Base-by-base conservation (phyloP, 2,329 filamentous ascomycete species). In the Botrytis sinoallii region DNA sequence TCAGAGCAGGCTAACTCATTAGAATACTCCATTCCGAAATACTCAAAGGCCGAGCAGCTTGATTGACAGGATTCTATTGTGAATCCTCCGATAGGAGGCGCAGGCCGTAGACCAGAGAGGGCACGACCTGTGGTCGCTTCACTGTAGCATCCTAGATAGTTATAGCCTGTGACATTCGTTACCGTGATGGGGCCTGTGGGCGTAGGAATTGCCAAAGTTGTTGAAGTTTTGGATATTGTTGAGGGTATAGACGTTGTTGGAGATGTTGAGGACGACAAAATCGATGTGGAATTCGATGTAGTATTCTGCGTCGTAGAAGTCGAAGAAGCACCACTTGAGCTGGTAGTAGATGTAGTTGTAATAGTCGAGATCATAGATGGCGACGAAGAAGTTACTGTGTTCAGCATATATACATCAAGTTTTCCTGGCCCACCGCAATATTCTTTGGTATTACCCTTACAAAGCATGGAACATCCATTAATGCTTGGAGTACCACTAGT, bases 131-230 rank as follows among this genome's bases (percentile, higher is more conserved):
- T 82, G n/a, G 81, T 81, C 10, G 82, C 83, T 75, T 88, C 86
- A 29, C 83, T 85, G 80, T 84, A 84, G 79, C 86, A 88, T 70
- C 83, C 83, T 38, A 85, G 80, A 70, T 85, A 80, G 18, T 76
- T 79, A 75, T 87, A 88, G 16, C 82, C 83, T 8, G 84, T 84
- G 4, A 88, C 78, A 0, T 78, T 80, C 6, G 81, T 77, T 60
- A 83, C 83, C 73, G 74, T 77, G 85, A 74, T 83, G 81, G 72
- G 84, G 84, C 78, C 88, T 89, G 66, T 42, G 22, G 44, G 60
- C 29, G 46, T 35, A 38, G 70, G 35, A 16, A 40, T 55, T 22
- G 22, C 44, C 18, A 1, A 55, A 25, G 5, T 22, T n/a, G 46
- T 16, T 22, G 42, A n/a, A 3, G 25, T 20, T 22, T 22, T 68